A percentile compares a stretch with the other conserved stretches of the same genome.
These are phyloP conservation scores for Colletotrichum caudatum DNA, from an alignment of 2,329 filamentous ascomycete genomes.

Conservation along the genomic window DNA sequence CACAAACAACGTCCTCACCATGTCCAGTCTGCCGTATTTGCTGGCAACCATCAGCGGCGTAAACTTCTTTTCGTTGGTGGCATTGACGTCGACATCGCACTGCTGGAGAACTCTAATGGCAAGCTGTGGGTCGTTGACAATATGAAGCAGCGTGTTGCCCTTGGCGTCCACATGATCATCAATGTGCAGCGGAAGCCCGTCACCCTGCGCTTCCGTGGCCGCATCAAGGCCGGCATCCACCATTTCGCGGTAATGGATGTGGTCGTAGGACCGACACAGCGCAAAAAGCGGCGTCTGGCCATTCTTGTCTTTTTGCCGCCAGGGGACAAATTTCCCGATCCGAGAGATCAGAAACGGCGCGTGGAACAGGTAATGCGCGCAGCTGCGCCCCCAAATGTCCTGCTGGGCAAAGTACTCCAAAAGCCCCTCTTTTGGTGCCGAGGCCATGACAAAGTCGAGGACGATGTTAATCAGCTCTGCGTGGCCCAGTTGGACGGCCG, in stretches of 20 bases:
- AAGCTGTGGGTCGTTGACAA: conserved; percentile 87
- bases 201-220: conserved; percentile 79
- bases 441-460: conserved; percentile 75
- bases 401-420: conserved; percentile 78
- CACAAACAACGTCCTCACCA: conserved; percentile 88
- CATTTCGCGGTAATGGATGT: conserved; percentile 88
- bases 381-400: conserved; percentile 87
- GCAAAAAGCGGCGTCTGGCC: conserved; percentile 98
- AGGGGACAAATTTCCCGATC: conserved; percentile 84
- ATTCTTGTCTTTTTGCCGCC: conserved; percentile 93
- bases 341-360: conserved; percentile 82
- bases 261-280: conserved; percentile 94
- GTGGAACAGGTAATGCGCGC: conserved; percentile 97
- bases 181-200: conserved; percentile 84
- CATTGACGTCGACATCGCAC: conserved; percentile 96
- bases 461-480: conserved; percentile 80
- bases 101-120: conserved; percentile 80
- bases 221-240: conserved; percentile 83
- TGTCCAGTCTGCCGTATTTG: conserved; percentile 95
- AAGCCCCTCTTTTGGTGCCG: conserved; percentile 67
- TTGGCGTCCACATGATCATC: conserved; percentile 94
- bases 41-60: conserved; percentile 98
- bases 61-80: conserved; percentile 93
- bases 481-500: conserved; percentile 88
- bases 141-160: conserved; percentile 95